Conservation (phyloP, 2,329 filamentous ascomycete genomes). For the Phialemoniopsis sp. region DNA sequence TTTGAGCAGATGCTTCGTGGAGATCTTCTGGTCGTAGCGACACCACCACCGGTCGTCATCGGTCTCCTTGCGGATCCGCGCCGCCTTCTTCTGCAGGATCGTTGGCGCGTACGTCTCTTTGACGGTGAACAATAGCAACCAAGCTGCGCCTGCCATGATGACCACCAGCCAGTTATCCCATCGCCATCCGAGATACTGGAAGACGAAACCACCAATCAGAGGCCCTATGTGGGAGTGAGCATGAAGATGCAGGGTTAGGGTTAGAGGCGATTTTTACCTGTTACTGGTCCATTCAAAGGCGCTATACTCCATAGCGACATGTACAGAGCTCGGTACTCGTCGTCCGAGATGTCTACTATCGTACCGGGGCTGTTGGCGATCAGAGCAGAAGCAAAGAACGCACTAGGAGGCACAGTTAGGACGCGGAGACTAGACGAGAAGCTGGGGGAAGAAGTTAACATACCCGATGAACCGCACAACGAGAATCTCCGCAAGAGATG, state of each 20-base stretch:
- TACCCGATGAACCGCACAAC: constrained; percentile 65
- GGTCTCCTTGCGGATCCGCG: constrained; percentile 59
- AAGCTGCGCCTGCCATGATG: constrained; percentile 63
- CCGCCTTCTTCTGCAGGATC: constrained; percentile 64
- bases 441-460: constrained; percentile 7
- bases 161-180: constrained; percentile 83
- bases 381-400: constrained; percentile 58
- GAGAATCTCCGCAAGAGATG: constrained; percentile 60
- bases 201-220: constrained; percentile 78
- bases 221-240: constrained; percentile 43
- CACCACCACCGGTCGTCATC: constrained; percentile 73
- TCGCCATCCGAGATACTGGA: constrained; percentile 75
- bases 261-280: constrained; percentile 12
- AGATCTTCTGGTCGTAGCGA: constrained; percentile 69
- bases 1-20: constrained; percentile 64
- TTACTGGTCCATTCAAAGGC: constrained; percentile 70
- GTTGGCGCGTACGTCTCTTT: constrained; percentile 75
- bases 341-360: constrained; percentile 76
- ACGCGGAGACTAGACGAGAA: no score
- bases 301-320: constrained; percentile 83
- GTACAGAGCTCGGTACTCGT: constrained; percentile 75
- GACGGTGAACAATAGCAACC: constrained; percentile 53
- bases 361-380: constrained; percentile 80
- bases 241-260: background rate
- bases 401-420: constrained; percentile 6